phyloP scores from a whole-genome alignment of 1,139 yeast genomes.

The Chernovozyma aurita region DNA sequence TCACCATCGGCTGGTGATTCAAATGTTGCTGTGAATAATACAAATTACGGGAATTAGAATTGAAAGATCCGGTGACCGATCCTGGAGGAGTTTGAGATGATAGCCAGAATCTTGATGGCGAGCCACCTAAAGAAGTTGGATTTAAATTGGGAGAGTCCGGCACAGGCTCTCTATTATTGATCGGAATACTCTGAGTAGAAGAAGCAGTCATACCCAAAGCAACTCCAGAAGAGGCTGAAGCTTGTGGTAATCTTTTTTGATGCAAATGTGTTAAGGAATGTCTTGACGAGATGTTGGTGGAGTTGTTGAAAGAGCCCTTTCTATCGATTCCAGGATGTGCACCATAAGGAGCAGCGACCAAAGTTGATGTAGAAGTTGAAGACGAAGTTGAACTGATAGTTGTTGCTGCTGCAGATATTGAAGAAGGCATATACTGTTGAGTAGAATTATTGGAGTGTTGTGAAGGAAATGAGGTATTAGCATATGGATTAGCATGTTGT shows the following conservation, averaged over 20 bases:
- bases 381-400: background rate
- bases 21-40: constrained; percentile 14
- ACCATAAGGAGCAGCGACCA: constrained; percentile 8
- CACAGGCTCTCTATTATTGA: constrained; percentile 11
- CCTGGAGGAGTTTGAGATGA: constrained; percentile 51
- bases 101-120: constrained; percentile 54
- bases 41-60: constrained; percentile 15
- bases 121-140: constrained; percentile 51
- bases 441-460: background rate
- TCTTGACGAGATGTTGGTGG: constrained; percentile 5
- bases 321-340: background rate
- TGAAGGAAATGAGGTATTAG: background rate
- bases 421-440: background rate
- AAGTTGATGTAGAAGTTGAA: constrained; percentile 4
- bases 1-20: constrained; percentile 4
- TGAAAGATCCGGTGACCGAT: constrained; percentile 21
- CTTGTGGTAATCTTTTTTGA: constrained; percentile 5
- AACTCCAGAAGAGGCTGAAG: constrained; percentile 2
- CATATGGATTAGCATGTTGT: background rate
- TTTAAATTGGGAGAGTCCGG: constrained; percentile 53
- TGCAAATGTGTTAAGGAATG: constrained; percentile 7
- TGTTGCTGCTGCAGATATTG: background rate
- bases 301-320: constrained; percentile 4
- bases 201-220: constrained; percentile 5
- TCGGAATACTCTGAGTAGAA: constrained; percentile 27